A percentile compares a stretch with the other conserved stretches of the same genome.
Evolutionary conservation across 192 early-diverging fungal species (phyloP).

Genomic region (Anaeromyces robustus): DNA sequence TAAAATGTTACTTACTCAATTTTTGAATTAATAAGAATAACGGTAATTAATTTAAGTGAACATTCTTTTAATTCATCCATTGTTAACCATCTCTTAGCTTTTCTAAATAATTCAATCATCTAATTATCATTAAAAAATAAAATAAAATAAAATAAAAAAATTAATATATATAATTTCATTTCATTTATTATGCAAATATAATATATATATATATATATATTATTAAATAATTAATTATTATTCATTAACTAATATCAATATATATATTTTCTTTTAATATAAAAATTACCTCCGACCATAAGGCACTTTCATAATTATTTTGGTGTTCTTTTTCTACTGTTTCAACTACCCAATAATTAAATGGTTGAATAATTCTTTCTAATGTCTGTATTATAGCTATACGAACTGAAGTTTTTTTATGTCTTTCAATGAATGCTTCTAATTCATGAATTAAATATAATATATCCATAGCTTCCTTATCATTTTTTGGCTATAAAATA

Average conservation of each 20-base stretch:
- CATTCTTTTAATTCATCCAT: slow-evolving; percentile 18
- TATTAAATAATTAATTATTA: no score
- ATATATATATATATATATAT: no score
- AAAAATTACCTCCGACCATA: neutral
- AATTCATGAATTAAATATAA: slow-evolving; percentile 16
- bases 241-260: no score
- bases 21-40: slow-evolving; percentile 21
- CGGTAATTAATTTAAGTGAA: slow-evolving; percentile 14
- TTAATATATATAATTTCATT: neutral
- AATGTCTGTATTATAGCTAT: slow-evolving; percentile 23
- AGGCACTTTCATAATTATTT: neutral
- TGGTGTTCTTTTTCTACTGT: neutral
- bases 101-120: slow-evolving; percentile 18
- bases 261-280: no score
- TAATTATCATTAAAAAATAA: neutral
- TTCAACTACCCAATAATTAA: slow-evolving; percentile 11
- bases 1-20: slow-evolving; percentile 8
- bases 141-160: no score
- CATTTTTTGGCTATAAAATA: slow-evolving; percentile 10
- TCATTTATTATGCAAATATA: no score
- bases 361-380: slow-evolving; percentile 25
- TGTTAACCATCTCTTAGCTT: slow-evolving; percentile 17
- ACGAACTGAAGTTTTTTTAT: slow-evolving; percentile 19
- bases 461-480: slow-evolving; percentile 8
- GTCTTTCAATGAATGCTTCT: slow-evolving; percentile 10